Percentiles rank a stretch among this genome's conserved stretches.
Evolutionary conservation across 2,329 filamentous ascomycete genomes (phyloP).

Genomic region (Neonectria sp.): DNA sequence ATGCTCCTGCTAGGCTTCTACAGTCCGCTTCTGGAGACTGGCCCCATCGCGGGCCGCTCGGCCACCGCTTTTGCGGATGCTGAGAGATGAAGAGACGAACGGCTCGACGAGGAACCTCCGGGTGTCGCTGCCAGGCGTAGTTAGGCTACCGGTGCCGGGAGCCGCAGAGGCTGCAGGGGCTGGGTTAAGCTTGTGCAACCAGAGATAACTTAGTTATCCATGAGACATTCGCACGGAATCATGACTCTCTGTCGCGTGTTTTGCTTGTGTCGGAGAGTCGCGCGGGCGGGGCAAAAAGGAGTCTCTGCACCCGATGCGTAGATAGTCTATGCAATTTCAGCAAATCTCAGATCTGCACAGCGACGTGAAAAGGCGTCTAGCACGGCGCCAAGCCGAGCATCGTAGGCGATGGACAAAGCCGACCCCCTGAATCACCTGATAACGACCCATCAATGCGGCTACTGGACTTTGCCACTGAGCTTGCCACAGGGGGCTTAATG

Average conservation of each 20-base stretch:
- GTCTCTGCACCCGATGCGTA: background rate
- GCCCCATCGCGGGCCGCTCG: conserved; percentile 7
- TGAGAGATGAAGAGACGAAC: background rate
- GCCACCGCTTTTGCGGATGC: conserved; percentile 6
- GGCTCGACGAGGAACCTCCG: background rate
- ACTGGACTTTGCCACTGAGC: background rate
- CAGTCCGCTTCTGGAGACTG: background rate
- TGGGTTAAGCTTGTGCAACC: too few species aligned
- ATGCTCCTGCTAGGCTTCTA: background rate
- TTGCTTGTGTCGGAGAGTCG: too few species aligned
- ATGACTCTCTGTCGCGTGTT: background rate
- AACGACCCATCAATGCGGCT: conserved; percentile 11
- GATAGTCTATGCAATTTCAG: conserved; percentile 14
- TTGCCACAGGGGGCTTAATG: background rate
- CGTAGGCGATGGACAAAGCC: background rate
- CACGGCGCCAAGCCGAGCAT: background rate
- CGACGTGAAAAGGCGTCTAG: background rate
- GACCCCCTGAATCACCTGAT: conserved; percentile 27
- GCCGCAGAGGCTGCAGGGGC: background rate
- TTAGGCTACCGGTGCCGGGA: background rate
- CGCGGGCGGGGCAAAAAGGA: background rate
- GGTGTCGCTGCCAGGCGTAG: conserved; percentile 14
- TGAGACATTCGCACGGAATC: too few species aligned
- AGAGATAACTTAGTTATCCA: background rate
- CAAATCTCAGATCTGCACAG: conserved; percentile 4